Conservation (phyloP, 805 yeast species). For the Ogataea corticis region DNA sequence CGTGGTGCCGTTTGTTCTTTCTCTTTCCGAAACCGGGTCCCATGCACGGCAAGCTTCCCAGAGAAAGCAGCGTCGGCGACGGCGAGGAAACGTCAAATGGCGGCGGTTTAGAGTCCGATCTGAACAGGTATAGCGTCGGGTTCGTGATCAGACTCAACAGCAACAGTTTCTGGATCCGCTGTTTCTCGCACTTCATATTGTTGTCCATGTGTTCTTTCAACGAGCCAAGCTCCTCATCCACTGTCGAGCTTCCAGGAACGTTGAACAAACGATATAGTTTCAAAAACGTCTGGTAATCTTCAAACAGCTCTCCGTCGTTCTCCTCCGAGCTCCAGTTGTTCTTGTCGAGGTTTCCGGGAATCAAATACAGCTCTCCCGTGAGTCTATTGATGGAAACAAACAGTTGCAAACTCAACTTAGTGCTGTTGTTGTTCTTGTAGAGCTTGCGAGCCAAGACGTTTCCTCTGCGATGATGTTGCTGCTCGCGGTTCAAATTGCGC, state of each 20-base stretch:
- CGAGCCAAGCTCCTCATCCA: constrained; percentile 1
- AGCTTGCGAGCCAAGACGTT: constrained; percentile 28
- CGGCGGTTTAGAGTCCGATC: constrained; percentile 7
- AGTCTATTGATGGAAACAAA: constrained; percentile 32
- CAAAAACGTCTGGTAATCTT: constrained; percentile 29
- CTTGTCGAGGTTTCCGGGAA: constrained; percentile 36
- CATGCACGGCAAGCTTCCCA: constrained; percentile 12
- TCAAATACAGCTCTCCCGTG: constrained; percentile 35
- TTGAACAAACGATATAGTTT: constrained; percentile 25
- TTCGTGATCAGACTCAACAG: constrained; percentile 29
- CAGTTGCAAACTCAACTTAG: constrained; percentile 26
- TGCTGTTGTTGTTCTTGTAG: constrained; percentile 26
- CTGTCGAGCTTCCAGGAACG: neutral
- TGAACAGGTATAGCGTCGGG: constrained; percentile 19
- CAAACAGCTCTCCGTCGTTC: constrained; percentile 34
- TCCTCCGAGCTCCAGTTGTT: constrained; percentile 37
- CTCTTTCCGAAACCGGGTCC: constrained; percentile 9
- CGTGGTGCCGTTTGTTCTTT: constrained; percentile 17
- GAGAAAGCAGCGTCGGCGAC: constrained; percentile 10
- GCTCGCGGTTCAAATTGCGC: constrained; percentile 26
- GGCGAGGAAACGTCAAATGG: constrained; percentile 16
- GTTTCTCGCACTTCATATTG: constrained; percentile 13
- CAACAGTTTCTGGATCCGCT: constrained; percentile 27
- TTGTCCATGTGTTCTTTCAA: constrained; percentile 15
- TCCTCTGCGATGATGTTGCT: constrained; percentile 28